Conservation (phyloP, 768 basidiomycete genomes). For the Clavaria fumosa region DNA sequence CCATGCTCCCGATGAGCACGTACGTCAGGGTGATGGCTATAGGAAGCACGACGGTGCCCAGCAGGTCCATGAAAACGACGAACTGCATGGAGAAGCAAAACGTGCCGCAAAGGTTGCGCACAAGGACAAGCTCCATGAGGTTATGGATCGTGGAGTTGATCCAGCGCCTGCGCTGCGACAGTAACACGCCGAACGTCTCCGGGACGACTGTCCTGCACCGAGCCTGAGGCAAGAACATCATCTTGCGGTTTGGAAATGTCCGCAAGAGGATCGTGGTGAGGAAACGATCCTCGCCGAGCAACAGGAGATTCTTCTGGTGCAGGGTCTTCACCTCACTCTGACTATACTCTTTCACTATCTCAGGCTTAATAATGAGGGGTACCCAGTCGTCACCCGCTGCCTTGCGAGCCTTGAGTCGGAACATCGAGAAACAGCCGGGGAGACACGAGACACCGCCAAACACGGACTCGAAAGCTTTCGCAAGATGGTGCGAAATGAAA, state of each 20-base stretch:
- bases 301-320: slow-evolving; percentile 93
- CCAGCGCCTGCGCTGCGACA: slow-evolving; percentile 97
- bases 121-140: slow-evolving; percentile 95
- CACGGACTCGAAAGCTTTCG: slow-evolving; percentile 97
- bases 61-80: slow-evolving; percentile 92
- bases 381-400: slow-evolving; percentile 89
- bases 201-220: slow-evolving; percentile 91
- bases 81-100: slow-evolving; percentile 99
- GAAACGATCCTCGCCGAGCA: slow-evolving; percentile 98
- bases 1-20: slow-evolving; percentile 68
- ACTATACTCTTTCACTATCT: slow-evolving; percentile 95
- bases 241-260: slow-evolving; percentile 96
- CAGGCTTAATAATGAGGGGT: slow-evolving; percentile 90
- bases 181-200: slow-evolving; percentile 81
- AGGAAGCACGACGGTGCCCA: slow-evolving; percentile 85
- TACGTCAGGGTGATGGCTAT: slow-evolving; percentile 89
- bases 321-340: slow-evolving; percentile 87
- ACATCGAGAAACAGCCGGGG: slow-evolving; percentile 99
- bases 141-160: slow-evolving; percentile 99
- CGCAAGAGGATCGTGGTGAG: slow-evolving; percentile 90
- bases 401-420: slow-evolving; percentile 88
- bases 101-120: slow-evolving; percentile 93
- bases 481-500: slow-evolving; percentile 96
- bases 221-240: slow-evolving; percentile 98
- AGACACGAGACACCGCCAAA: slow-evolving; percentile 99